These are phyloP conservation scores for Chrysanthemum lavandulifolium DNA, from an alignment of 129 eudicot genomes.

Conservation along the genomic window DNA sequence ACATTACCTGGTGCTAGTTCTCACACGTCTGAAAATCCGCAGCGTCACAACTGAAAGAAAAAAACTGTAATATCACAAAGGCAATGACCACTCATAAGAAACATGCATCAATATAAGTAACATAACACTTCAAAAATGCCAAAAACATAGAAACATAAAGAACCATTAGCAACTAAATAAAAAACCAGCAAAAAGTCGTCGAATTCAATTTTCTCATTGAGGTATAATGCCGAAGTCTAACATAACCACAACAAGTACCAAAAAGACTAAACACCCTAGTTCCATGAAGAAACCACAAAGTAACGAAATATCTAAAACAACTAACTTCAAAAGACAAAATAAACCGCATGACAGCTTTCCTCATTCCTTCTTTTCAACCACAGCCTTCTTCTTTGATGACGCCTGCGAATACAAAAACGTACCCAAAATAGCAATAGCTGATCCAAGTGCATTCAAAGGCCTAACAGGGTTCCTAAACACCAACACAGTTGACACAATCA, in stretches of 20 bases:
- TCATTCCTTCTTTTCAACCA: slow-evolving; percentile 60
- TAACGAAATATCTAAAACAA: slow-evolving; percentile 24
- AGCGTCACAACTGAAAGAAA: too few species aligned
- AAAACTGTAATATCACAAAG: too few species aligned
- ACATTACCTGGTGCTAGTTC: too few species aligned
- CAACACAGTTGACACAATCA: slow-evolving; percentile 75
- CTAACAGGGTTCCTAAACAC: slow-evolving; percentile 94
- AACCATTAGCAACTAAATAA: slow-evolving; percentile 4
- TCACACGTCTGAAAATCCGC: too few species aligned
- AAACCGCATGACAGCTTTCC: slow-evolving; percentile 13
- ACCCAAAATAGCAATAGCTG: slow-evolving; percentile 91
- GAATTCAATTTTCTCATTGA: slow-evolving; percentile 26
- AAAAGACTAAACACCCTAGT: slow-evolving; percentile 25
- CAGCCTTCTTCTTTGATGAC: slow-evolving; percentile 70
- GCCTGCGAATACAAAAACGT: slow-evolving; percentile 98
- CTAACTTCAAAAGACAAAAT: slow-evolving; percentile 16
- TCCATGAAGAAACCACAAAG: slow-evolving; percentile 19
- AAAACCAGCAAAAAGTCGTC: slow-evolving; percentile 22
- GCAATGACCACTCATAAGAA: too few species aligned
- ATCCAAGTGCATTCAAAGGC: slow-evolving; percentile 95
- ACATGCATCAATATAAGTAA: not conserved
- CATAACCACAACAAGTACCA: slow-evolving; percentile 15
- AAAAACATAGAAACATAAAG: not conserved
- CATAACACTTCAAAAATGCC: not conserved
- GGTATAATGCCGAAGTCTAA: slow-evolving; percentile 33